Base-by-base conservation (phyloP, 768 basidiomycete species). In the Cystofilobasidium bisporidii region DNA sequence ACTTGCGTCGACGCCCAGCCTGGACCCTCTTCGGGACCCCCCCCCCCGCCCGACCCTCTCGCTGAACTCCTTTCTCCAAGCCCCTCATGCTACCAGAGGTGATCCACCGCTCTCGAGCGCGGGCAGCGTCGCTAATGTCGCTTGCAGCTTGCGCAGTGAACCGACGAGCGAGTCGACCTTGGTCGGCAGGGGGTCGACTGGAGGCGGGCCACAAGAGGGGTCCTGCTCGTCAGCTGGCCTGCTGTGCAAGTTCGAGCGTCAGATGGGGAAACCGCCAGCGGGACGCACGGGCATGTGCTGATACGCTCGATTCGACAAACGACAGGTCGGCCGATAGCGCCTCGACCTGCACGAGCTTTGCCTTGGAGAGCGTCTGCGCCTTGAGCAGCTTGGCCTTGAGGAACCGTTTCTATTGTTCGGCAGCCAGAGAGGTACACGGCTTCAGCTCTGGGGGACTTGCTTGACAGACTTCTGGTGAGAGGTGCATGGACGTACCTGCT, bases 401-500 rank as follows among this genome's bases (percentile, higher is more conserved):
- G 30, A 56, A 56, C 28, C 53, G 53, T 56, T 56, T 56, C 53
- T 56, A 5, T 30, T 11, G 26, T 2, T 30, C 30, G 15, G 28
- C 1, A 2, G 22, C 30, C 15, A 32, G 28, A 4, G 53, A 56
- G 28, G n/a, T n/a, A n/a, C n/a, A n/a, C n/a, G 6, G 22, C 22
- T 48, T 2, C 22, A 24, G 47, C 45, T 11, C 20, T 11, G 22
- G 8, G 64, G n/a, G n/a, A n/a, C n/a, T n/a, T n/a, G n/a, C n/a
- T n/a, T n/a, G n/a, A n/a, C n/a, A n/a, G n/a, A n/a, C n/a, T 22
- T 15, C 24, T 1, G 12, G 38, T n/a, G 48, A 32, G 24, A 30
- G 38, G 15, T 18, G n/a, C n/a, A n/a, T 24, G 59, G 43, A 43
- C 59, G 20, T 15, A 63, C 67, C 67, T 68, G 67, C 53, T 68